Evolutionary conservation across 2,329 filamentous ascomycete species (phyloP).

Genomic region (Ceratocystis ficicola): DNA sequence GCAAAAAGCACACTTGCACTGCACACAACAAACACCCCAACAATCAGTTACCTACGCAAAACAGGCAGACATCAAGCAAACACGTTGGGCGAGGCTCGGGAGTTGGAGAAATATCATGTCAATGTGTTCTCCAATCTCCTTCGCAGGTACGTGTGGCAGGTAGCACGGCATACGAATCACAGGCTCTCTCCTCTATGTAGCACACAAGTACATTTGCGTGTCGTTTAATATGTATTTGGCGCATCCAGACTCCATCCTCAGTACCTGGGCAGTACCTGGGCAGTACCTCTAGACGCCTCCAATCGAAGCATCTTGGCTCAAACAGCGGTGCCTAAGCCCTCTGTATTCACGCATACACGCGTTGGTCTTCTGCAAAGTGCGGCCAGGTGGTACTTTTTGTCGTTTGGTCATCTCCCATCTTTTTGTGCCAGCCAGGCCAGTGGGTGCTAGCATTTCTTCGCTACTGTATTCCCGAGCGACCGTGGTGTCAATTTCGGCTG

Average conservation of each 20-base stretch:
- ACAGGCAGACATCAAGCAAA: no score
- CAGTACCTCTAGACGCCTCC: not conserved
- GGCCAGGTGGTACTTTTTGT: not conserved
- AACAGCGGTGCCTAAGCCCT: no score
- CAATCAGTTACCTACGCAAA: not conserved
- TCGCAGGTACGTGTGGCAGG: not conserved
- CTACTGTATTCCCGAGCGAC: constrained; percentile 3
- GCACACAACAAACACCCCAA: not conserved
- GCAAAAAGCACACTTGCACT: not conserved
- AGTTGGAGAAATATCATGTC: not conserved
- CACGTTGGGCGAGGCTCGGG: not conserved
- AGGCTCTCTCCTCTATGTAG: not conserved
- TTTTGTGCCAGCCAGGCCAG: not conserved
- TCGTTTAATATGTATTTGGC: not conserved
- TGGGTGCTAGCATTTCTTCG: not conserved
- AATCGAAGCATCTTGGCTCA: not conserved
- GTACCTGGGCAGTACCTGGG: not conserved
- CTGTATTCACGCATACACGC: no score
- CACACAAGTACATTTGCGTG: not conserved
- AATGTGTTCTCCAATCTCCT: not conserved
- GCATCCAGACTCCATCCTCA: not conserved
- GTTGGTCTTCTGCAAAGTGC: not conserved
- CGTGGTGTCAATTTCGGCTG: not conserved
- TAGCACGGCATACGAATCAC: not conserved
- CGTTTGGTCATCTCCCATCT: not conserved